Evolutionary conservation across 2,329 filamentous ascomycete genomes (phyloP), one percentile per base, ranked within the genome.

Genomic region (Alternaria conjuncta): DNA sequence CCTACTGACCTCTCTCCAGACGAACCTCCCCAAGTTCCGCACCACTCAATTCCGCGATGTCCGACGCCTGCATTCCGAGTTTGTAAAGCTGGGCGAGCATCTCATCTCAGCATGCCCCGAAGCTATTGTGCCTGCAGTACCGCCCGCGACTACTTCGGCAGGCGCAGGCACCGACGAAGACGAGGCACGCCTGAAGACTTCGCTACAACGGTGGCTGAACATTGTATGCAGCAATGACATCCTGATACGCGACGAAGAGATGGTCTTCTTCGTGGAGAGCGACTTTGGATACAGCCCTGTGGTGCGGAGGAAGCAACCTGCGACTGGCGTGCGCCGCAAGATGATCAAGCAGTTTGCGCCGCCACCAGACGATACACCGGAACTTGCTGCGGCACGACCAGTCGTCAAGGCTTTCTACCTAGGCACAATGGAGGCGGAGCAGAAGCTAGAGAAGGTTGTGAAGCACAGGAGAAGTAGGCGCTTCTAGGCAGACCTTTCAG

Each of bases 11-110:
- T 23, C 4, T 36, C 10, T 41, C 21, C 64, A 99, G 96, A 99
- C 96, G 69, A 99, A 99, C 82, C 91, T 99, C n/a, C 94, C 95
- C 57, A 95, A 95, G 72, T 99, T 97, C 81, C 89, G 96, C 73
- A 99, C 96, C 0, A 99, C 96, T 6, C 96, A 99, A 80, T 99
- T 97, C 83, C 94, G 96, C 76, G 96, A 99, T 81, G 94, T 99
- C 70, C 92, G 96, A 72, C 92, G 96, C 64, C 91, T 96, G 65
- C 96, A 99, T 81, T 94, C 93, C 51, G 96, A 99, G 78, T 99
- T 99, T 75, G 87, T 93, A 68, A 99, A 98, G 82, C 90, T 99
- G n/a, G 93, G 92, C 60, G 92, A 97, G 63, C 96, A 99, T 80
- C 85, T 99, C 61, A 94, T 97, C 79, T 97, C 95, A 23, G 94